phyloP scores from a whole-genome alignment of 176 grass and related monocot genomes.

The Phragmites australis region DNA sequence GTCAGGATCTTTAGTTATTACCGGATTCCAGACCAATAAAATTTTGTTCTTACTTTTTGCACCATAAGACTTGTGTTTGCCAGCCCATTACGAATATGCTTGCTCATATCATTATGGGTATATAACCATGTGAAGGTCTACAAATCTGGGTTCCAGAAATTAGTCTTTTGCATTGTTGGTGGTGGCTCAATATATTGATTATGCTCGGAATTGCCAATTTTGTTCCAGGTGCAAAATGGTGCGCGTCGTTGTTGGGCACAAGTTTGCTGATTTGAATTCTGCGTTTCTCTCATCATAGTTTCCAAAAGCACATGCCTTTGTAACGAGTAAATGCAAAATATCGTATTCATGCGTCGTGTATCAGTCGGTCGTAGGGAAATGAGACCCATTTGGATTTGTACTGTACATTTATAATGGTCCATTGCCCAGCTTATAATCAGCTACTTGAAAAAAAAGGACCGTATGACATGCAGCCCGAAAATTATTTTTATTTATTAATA shows the following conservation, averaged over 20 bases:
- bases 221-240: neutral
- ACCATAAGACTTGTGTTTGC: neutral
- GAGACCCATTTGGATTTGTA: too few relatives aligned
- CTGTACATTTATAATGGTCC: too few relatives aligned
- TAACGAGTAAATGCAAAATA: neutral
- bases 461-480: too few relatives aligned
- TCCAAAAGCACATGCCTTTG: too few relatives aligned
- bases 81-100: neutral
- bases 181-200: neutral
- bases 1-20: neutral
- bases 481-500: too few relatives aligned
- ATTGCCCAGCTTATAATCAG: too few relatives aligned
- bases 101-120: neutral
- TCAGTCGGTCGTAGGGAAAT: too few relatives aligned
- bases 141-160: neutral
- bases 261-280: neutral
- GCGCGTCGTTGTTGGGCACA: too few relatives aligned
- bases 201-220: neutral
- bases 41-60: neutral
- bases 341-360: too few relatives aligned
- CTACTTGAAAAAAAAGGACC: too few relatives aligned
- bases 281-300: too few relatives aligned
- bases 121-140: neutral
- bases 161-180: neutral
- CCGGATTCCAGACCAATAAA: neutral